These are phyloP conservation scores for Fonsecaea nubica DNA, from an alignment of 2,329 filamentous ascomycete species.

Conservation along the genomic window DNA sequence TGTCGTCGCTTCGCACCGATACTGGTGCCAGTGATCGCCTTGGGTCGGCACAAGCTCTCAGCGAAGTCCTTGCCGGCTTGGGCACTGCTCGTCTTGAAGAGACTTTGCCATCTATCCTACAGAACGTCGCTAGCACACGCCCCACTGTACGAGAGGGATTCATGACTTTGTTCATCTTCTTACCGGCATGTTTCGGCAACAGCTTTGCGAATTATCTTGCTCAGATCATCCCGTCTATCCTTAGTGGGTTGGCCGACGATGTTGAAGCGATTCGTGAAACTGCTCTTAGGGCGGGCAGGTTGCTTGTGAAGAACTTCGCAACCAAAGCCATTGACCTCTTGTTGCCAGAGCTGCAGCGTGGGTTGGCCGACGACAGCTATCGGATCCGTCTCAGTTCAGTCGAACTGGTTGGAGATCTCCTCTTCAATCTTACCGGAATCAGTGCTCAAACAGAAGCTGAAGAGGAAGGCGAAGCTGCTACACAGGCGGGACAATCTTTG, in stretches of 20 bases:
- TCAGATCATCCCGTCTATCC: slow-evolving; percentile 92
- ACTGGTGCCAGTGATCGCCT: slow-evolving; percentile 94
- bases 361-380: slow-evolving; percentile 95
- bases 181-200: slow-evolving; percentile 98
- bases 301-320: slow-evolving; percentile 98
- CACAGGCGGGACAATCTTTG: slow-evolving; percentile 89
- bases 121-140: slow-evolving; percentile 93
- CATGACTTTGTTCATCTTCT: slow-evolving; percentile 99
- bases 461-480: slow-evolving; percentile 77
- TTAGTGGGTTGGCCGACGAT: slow-evolving; percentile 93
- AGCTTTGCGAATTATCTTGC: slow-evolving; percentile 95
- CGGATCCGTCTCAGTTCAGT: slow-evolving; percentile 98
- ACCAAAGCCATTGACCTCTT: slow-evolving; percentile 92
- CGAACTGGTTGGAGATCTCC: slow-evolving; percentile 91
- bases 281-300: slow-evolving; percentile 87
- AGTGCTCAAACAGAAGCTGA: slow-evolving; percentile 77
- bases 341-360: slow-evolving; percentile 91
- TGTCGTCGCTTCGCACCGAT: slow-evolving; percentile 97
- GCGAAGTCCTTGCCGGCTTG: slow-evolving; percentile 92
- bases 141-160: slow-evolving; percentile 93
- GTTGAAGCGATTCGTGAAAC: slow-evolving; percentile 96
- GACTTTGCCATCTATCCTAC: slow-evolving; percentile 91
- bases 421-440: slow-evolving; percentile 97
- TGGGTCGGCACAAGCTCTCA: slow-evolving; percentile 93
- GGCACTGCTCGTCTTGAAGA: slow-evolving; percentile 93